phyloP scores from a whole-genome alignment of 768 basidiomycete genomes.

The Phlegmacium glaucopus region DNA sequence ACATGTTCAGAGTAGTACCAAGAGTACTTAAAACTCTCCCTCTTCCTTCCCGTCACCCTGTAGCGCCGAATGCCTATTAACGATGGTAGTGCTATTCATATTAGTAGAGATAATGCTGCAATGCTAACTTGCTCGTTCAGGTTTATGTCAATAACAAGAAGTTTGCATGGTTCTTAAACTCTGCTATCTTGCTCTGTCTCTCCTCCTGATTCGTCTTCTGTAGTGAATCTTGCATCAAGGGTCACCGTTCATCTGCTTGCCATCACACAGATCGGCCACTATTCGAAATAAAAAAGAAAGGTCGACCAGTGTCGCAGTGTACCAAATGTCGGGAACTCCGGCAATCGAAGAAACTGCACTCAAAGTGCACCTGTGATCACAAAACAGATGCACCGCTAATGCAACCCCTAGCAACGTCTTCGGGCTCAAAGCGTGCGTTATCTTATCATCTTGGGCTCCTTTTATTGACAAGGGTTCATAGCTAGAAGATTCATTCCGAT shows the following conservation, averaged over 20 bases:
- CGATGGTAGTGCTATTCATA: constrained; percentile 12
- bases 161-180: constrained; percentile 63
- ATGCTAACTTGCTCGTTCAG: constrained; percentile 25
- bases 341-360: constrained; percentile 76
- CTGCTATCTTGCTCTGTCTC: neutral
- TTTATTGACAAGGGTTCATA: constrained; percentile 26
- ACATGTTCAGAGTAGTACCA: neutral
- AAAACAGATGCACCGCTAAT: constrained; percentile 29
- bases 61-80: constrained; percentile 1
- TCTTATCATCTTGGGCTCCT: neutral
- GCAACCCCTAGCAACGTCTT: constrained; percentile 30
- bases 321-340: constrained; percentile 78
- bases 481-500: constrained; percentile 70
- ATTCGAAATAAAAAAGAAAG: constrained; percentile 94
- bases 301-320: constrained; percentile 89
- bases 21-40: constrained; percentile 4
- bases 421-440: constrained; percentile 39
- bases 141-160: constrained; percentile 75
- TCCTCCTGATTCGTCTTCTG: constrained; percentile 4
- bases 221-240: constrained; percentile 93
- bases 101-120: neutral
- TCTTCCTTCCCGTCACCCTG: neutral
- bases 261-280: constrained; percentile 83
- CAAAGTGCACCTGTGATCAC: constrained; percentile 72
- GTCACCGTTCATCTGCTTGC: constrained; percentile 88